Evolutionary conservation across 2,329 filamentous ascomycete genomes (phyloP).

Genomic region (Ramularia endophylla): DNA sequence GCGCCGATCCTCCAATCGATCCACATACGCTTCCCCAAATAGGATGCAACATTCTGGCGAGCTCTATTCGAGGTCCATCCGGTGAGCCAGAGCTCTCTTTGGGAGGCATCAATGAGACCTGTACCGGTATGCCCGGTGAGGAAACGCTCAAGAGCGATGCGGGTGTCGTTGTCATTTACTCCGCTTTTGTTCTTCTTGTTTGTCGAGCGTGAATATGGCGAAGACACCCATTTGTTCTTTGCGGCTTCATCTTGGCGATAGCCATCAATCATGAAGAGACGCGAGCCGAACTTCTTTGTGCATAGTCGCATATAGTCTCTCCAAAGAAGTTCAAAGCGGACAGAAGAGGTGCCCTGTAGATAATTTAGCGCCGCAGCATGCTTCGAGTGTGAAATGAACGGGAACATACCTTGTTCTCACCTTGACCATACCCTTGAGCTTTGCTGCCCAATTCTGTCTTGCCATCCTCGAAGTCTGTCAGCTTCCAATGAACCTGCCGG

Average conservation of each 20-base stretch:
- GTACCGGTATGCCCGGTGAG: constrained; percentile 65
- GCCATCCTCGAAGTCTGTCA: constrained; percentile 65
- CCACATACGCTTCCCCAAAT: constrained; percentile 64
- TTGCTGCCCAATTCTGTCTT: constrained; percentile 31
- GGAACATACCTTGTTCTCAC: constrained; percentile 53
- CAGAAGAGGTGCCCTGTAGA: constrained; percentile 53
- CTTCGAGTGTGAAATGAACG: neutral
- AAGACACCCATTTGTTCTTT: constrained; percentile 31
- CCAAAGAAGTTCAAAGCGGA: constrained; percentile 71
- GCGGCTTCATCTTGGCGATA: constrained; percentile 47
- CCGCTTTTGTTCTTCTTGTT: constrained; percentile 38
- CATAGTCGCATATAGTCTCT: constrained; percentile 77
- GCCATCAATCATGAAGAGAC: constrained; percentile 60
- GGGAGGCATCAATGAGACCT: constrained; percentile 70
- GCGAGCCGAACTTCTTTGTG: constrained; percentile 60
- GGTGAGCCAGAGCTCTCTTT: constrained; percentile 67
- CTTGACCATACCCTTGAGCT: constrained; percentile 57
- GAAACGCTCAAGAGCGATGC: constrained; percentile 49
- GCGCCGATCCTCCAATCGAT: constrained; percentile 78
- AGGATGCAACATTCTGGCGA: constrained; percentile 70
- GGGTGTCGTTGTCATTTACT: constrained; percentile 37
- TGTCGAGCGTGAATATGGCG: constrained; percentile 26
- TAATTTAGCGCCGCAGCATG: neutral
- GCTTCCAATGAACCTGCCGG: constrained; percentile 63
- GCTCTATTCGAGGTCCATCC: constrained; percentile 74